Base-by-base conservation (phyloP, 257 asterid genomes). In the Penstemon davidsonii region DNA sequence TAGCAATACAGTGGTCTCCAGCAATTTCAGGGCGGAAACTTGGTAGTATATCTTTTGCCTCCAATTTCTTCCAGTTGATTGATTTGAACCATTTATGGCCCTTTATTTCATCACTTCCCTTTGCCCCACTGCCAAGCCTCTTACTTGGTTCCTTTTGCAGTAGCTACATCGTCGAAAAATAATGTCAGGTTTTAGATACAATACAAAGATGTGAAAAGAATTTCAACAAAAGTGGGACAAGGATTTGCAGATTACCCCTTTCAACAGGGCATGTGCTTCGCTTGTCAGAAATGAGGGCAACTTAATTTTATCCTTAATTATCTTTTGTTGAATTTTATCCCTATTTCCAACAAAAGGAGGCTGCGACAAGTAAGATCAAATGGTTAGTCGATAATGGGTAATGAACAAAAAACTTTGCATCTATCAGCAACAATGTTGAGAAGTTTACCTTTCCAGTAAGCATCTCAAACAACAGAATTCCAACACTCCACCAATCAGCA, bases 401-500 rank as follows among this genome's bases (percentile, higher is more conserved):
- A 25, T 2, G 33, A 18, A 25, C 45, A 53, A 8, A 15, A 3
- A 12, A 10, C 5, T 61, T 59, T 41, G 59, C 47, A 39, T 38
- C 45, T 5, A 64, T 40, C 9, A 8, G 41, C 33, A 25, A 25
- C 53, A 18, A 36, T 37, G 44, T 33, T 4, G n/a, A 7, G 6
- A 47, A 45, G 68, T 47, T 47, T 39, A 83, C 86, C 84, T 84
- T 84, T 46, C 90, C 90, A 52, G 87, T 84, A 18, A 82, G 84
- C 90, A 84, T 82, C 78, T 84, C 90, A 19, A 72, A 84, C 74
- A 84, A 75, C 64, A 83, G 75, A 55, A 83, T 67, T 67, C 88
- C 88, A 76, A 71, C 88, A 77, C 91, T 85, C 91, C 91, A 85
- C 91, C 91, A 85, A 62, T 85, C 88, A 7, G 91, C 88, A 60